A percentile compares a stretch with the other conserved stretches of the same genome.
Conservation (phyloP, 2,329 filamentous ascomycete species). For the Colletotrichum endophyticum region DNA sequence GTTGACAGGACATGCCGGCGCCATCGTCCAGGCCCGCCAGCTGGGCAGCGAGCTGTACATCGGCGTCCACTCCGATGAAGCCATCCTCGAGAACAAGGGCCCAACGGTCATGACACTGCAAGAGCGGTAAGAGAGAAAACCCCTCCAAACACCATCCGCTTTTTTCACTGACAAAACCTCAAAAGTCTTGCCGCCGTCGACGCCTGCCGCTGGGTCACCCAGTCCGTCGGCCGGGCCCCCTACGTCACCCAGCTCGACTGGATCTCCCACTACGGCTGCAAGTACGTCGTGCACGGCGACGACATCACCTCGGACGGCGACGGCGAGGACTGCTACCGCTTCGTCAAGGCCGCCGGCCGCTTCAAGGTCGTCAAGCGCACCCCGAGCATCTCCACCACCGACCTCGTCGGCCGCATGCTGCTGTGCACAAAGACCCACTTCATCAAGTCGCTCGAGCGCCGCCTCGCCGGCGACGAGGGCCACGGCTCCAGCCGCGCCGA, state of each 20-base stretch:
- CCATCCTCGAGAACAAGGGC: slow-evolving; percentile 95
- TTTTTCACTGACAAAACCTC: not conserved
- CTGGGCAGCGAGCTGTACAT: slow-evolving; percentile 88
- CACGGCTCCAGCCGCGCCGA: slow-evolving; percentile 69
- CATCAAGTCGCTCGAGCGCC: slow-evolving; percentile 77
- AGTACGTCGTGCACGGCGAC: slow-evolving; percentile 95
- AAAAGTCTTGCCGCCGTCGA: slow-evolving; percentile 83
- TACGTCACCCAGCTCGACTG: slow-evolving; percentile 94
- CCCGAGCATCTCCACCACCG: slow-evolving; percentile 94
- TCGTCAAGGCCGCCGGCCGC: slow-evolving; percentile 89
- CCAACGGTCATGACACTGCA: slow-evolving; percentile 95
- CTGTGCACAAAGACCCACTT: slow-evolving; percentile 95
- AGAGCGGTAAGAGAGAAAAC: slow-evolving; percentile 67
- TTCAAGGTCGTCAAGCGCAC: slow-evolving; percentile 98
- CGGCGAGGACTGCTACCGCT: slow-evolving; percentile 96
- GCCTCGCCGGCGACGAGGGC: slow-evolving; percentile 75
- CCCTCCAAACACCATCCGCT: not conserved
- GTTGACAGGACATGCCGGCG: slow-evolving; percentile 83
- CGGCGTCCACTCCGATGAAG: slow-evolving; percentile 94
- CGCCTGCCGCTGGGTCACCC: slow-evolving; percentile 93
- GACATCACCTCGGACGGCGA: slow-evolving; percentile 95
- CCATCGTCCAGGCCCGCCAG: slow-evolving; percentile 94
- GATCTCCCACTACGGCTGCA: slow-evolving; percentile 95
- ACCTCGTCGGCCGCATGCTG: slow-evolving; percentile 97
- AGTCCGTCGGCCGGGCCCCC: slow-evolving; percentile 82